A percentile compares a stretch with the other conserved stretches of the same genome.
Evolutionary conservation across 1,139 yeast genomes (phyloP).

Genomic region (Geotrichum australiense): DNA sequence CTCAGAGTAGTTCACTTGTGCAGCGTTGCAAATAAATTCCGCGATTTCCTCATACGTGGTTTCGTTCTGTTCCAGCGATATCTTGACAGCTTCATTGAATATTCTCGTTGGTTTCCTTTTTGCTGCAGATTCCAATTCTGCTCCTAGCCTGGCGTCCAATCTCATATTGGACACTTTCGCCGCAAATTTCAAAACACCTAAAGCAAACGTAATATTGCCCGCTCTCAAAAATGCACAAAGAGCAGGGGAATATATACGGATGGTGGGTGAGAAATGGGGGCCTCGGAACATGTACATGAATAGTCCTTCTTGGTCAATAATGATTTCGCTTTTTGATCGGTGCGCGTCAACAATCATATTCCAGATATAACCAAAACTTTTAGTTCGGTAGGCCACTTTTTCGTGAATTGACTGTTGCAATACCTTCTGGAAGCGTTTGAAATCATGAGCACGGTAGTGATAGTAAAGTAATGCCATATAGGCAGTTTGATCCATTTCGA

Average conservation of each 20-base stretch:
- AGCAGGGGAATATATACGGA: slow-evolving; percentile 24
- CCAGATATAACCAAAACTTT: too few relatives aligned
- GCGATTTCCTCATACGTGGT: too few relatives aligned
- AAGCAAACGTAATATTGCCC: slow-evolving; percentile 21
- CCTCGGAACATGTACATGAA: slow-evolving; percentile 15
- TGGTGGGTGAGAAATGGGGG: slow-evolving; percentile 21
- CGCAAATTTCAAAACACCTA: slow-evolving; percentile 19
- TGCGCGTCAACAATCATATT: slow-evolving; percentile 25
- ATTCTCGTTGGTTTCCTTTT: too few relatives aligned
- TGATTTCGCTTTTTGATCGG: slow-evolving; percentile 6
- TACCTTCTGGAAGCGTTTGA: slow-evolving; percentile 16
- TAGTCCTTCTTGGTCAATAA: slow-evolving; percentile 2
- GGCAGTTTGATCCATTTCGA: slow-evolving; percentile 20
- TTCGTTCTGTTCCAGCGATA: too few relatives aligned
- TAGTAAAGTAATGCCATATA: slow-evolving; percentile 23
- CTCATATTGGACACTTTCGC: slow-evolving; percentile 1
- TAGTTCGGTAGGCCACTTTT: slow-evolving; percentile 22
- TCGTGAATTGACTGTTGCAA: slow-evolving; percentile 16
- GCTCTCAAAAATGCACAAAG: slow-evolving; percentile 25
- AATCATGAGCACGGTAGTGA: slow-evolving; percentile 23
- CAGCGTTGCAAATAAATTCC: too few relatives aligned
- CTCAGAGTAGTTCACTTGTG: too few relatives aligned
- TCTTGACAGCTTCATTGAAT: too few relatives aligned
- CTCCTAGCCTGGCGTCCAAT: slow-evolving; percentile 3
- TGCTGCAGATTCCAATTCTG: slow-evolving; percentile 1